phyloP scores from a whole-genome alignment of 768 basidiomycete species.

The Scleroderma bovista region DNA sequence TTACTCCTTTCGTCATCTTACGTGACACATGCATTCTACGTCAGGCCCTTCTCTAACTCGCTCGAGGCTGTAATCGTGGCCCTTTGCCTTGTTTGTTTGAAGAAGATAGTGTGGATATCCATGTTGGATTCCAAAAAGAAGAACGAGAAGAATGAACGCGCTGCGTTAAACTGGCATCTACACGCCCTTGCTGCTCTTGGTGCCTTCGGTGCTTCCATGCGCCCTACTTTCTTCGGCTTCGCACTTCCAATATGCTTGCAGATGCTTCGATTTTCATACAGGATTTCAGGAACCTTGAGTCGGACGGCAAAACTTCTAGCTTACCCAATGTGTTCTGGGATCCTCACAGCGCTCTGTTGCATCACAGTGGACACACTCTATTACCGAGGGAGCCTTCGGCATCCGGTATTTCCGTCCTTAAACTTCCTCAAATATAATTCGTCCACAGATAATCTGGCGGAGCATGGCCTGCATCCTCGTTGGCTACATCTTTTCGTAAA shows the following conservation, averaged over 20 bases:
- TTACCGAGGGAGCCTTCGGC: constrained; percentile 21
- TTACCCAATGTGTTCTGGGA: constrained; percentile 19
- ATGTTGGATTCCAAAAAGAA: background rate
- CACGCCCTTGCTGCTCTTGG: constrained; percentile 22
- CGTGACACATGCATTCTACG: constrained; percentile 32
- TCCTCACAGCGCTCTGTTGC: constrained; percentile 9
- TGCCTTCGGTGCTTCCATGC: constrained; percentile 28
- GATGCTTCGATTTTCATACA: constrained; percentile 12
- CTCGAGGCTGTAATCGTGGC: constrained; percentile 29
- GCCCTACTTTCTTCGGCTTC: constrained; percentile 33
- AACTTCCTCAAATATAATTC: constrained; percentile 36
- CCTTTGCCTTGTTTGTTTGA: constrained; percentile 23
- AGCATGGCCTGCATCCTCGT: constrained; percentile 35
- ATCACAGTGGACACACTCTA: constrained; percentile 29
- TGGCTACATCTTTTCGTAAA: constrained; percentile 37
- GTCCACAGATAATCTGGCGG: constrained; percentile 31
- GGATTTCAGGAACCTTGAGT: constrained; percentile 6
- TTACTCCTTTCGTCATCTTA: constrained; percentile 33
- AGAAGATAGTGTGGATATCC: constrained; percentile 9
- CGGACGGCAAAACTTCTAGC: constrained; percentile 7
- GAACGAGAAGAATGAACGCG: background rate
- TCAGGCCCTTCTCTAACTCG: constrained; percentile 37
- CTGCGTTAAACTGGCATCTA: constrained; percentile 12
- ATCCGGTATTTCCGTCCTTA: constrained; percentile 28
- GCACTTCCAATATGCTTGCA: constrained; percentile 27